Evolutionary conservation across 331 rosid species (phyloP).

Genomic region (Malus hybrid): DNA sequence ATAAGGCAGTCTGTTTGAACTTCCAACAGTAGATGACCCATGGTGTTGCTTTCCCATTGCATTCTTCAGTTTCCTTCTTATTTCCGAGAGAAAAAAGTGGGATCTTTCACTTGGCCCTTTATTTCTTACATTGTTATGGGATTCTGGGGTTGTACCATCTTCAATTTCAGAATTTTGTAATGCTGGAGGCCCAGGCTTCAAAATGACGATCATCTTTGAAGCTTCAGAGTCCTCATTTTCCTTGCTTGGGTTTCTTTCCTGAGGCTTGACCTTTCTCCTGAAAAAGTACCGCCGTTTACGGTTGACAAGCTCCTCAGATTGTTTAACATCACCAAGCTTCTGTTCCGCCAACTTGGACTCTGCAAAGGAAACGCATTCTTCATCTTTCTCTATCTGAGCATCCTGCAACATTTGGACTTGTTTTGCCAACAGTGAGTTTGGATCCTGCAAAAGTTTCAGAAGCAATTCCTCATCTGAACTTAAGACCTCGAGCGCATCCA

Average conservation of each 20-base stretch:
- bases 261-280: conserved; percentile 63
- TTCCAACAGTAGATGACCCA: conserved; percentile 32
- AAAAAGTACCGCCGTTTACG: conserved; percentile 59
- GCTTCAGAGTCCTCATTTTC: conserved; percentile 31
- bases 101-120: conserved; percentile 44
- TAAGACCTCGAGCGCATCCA: conserved; percentile 54
- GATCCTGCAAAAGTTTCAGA: conserved; percentile 57
- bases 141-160: conserved; percentile 21
- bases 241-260: conserved; percentile 32
- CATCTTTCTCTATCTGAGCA: conserved; percentile 23
- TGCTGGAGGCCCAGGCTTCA: conserved; percentile 57
- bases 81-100: conserved; percentile 70
- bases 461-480: conserved; percentile 70
- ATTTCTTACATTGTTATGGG: conserved; percentile 26
- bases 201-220: conserved; percentile 64
- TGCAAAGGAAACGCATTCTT: conserved; percentile 24
- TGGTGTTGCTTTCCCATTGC: conserved; percentile 82
- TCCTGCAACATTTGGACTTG: conserved; percentile 52
- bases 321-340: conserved; percentile 29
- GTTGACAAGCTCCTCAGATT: conserved; percentile 45
- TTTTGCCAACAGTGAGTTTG: conserved; percentile 60
- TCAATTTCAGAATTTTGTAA: conserved; percentile 35
- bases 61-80: conserved; percentile 66
- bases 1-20: conserved; percentile 20
- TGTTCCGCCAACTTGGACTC: conserved; percentile 35